Percentiles rank a stretch among this genome's conserved stretches.
phyloP scores from a whole-genome alignment of 2,329 filamentous ascomycete species.

The Pyricularia sp. region DNA sequence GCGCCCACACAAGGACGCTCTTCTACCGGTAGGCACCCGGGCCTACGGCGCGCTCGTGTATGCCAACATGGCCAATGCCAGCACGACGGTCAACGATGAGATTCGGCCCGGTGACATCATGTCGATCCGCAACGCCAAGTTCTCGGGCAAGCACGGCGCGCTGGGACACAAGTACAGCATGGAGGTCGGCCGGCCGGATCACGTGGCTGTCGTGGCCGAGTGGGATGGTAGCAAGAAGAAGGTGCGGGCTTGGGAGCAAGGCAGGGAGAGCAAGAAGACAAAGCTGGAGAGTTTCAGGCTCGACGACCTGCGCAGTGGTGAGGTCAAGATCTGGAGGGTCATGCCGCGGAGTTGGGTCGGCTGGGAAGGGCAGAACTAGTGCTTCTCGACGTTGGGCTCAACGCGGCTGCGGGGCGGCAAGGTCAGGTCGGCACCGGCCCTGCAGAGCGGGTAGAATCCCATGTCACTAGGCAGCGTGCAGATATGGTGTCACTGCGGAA shows the following conservation, averaged over 20 bases:
- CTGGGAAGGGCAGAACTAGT: slow-evolving; percentile 60
- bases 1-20: slow-evolving; percentile 59
- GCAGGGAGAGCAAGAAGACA: slow-evolving; percentile 84
- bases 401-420: neutral
- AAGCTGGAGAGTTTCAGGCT: slow-evolving; percentile 92
- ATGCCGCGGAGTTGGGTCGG: slow-evolving; percentile 90
- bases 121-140: slow-evolving; percentile 83
- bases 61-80: slow-evolving; percentile 88
- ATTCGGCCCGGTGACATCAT: slow-evolving; percentile 89
- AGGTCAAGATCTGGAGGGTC: slow-evolving; percentile 95
- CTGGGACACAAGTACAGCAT: slow-evolving; percentile 91
- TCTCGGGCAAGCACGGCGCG: slow-evolving; percentile 89
- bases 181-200: slow-evolving; percentile 81
- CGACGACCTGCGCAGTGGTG: slow-evolving; percentile 82
- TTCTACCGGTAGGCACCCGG: slow-evolving; percentile 77
- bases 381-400: neutral
- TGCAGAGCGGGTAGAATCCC: neutral
- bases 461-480: neutral
- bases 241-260: slow-evolving; percentile 91
- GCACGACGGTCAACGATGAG: slow-evolving; percentile 81
- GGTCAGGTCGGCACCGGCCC: neutral
- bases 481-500: neutral
- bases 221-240: slow-evolving; percentile 99
- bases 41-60: slow-evolving; percentile 91
- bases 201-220: slow-evolving; percentile 85